A percentile compares a stretch with the other conserved stretches of the same genome.
Evolutionary conservation across 352 stramenopile genomes (phyloP).

Genomic region (Thraustochytrium sp.): DNA sequence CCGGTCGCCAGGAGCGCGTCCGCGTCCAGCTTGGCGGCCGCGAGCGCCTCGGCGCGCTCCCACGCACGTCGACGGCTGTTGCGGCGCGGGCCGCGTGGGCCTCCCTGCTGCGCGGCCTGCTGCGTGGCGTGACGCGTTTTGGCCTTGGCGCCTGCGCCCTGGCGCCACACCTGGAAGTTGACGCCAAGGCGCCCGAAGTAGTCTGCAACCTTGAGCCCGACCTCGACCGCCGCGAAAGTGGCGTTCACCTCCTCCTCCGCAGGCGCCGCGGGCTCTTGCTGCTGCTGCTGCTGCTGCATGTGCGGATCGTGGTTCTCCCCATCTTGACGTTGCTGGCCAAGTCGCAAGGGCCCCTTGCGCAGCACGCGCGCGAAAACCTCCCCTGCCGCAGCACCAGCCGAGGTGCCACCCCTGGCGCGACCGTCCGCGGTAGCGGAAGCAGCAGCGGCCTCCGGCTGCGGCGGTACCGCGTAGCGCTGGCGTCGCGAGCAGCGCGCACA

Average conservation of each 20-base stretch:
- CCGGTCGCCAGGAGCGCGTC: neutral
- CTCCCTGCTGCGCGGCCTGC: too few relatives aligned
- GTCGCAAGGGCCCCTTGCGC: too few relatives aligned
- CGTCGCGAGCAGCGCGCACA: neutral
- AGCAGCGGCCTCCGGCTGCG: neutral
- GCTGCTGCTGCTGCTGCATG: too few relatives aligned
- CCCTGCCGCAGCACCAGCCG: too few relatives aligned
- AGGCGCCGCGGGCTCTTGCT: neutral
- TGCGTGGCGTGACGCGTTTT: too few relatives aligned
- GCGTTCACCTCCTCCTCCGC: neutral
- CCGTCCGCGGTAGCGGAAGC: neutral
- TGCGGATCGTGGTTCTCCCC: neutral
- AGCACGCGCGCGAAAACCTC: too few relatives aligned
- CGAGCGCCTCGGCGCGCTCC: too few relatives aligned
- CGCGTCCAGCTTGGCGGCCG: neutral
- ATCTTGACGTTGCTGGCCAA: neutral
- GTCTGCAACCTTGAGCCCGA: neutral
- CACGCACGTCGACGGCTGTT: neutral
- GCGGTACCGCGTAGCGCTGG: neutral
- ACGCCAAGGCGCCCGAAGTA: slow-evolving; percentile 23
- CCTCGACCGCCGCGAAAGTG: neutral
- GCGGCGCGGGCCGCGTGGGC: too few relatives aligned
- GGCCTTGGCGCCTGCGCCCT: neutral
- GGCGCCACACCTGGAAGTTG: neutral
- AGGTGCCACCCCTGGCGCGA: neutral